Evolutionary conservation across 306 rosid species (phyloP).

Genomic region (Sicyos baderoa): DNA sequence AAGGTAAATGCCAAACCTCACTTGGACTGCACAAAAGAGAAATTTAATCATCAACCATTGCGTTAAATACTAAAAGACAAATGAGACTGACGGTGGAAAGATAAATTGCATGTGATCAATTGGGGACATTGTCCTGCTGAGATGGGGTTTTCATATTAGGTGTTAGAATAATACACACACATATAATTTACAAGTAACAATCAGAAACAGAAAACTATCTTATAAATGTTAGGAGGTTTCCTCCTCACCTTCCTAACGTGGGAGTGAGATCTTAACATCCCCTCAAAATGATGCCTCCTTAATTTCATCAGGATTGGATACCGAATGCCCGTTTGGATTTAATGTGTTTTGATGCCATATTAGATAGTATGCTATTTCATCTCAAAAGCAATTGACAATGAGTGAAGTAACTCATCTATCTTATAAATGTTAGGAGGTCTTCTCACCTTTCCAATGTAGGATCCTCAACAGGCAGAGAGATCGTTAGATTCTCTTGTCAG

Average conservation of each 20-base stretch:
- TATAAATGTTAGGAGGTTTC: no score
- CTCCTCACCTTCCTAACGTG: no score
- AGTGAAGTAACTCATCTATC: no score
- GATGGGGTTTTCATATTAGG: conserved; percentile 2
- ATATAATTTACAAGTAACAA: not conserved
- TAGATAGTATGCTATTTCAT: no score
- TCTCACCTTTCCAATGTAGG: no score
- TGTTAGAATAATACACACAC: conserved; percentile 8
- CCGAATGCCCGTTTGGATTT: no score
- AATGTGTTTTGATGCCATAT: no score
- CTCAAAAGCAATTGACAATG: no score
- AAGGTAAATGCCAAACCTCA: conserved; percentile 53
- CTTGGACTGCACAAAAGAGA: not conserved
- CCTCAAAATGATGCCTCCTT: no score
- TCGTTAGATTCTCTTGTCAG: not conserved
- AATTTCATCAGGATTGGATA: no score
- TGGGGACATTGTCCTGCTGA: conserved; percentile 7
- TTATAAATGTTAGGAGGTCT: no score
- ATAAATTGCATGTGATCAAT: conserved; percentile 9
- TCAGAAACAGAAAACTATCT: not conserved
- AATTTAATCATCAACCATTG: not conserved
- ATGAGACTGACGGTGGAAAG: not conserved
- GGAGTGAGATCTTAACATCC: no score
- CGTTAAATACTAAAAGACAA: not conserved
- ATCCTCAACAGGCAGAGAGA: not conserved